Base-by-base conservation (phyloP, 305 asterid species). In the Euphrasia arctica region DNA sequence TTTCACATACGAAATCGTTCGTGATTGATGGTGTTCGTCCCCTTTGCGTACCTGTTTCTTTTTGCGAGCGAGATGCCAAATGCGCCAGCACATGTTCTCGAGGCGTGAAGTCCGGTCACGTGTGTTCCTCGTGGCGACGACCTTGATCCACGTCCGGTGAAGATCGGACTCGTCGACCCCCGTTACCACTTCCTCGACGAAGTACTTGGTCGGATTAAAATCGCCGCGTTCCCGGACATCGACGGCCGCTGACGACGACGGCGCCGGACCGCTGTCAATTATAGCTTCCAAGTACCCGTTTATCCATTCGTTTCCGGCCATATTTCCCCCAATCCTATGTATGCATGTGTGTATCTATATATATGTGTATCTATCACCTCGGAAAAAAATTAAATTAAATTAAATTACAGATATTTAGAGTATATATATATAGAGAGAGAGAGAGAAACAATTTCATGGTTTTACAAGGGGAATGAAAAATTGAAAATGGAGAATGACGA, bases 41-140 rank as follows among this genome's bases (percentile, higher is more conserved):
- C 36, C 36, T 32, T 4, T 5, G 54, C 18, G 27, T 18, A 87
- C 98, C 98, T 89, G 95, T 31, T 89, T 91, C 79, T 89, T 82
- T 66, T 82, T 89, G 63, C 98, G 87, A 10, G 98, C 77, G 62
- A 91, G 95, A 62, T 89, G 98, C 98, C 98, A 91, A 72, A 91
- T 89, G 13, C 98, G 86, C 98, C 98, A 91, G 74, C 97, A 91
- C 98, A 91, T 91, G 60, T 91, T 91, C 74, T 91, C 97, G 63
- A 91, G 89, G 67, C 98, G 76, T 14, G 91, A 82, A 31, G 85
- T 81, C 63, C 88, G 77, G 55, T 84, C 91, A 42, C 80, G 74
- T 0, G 95, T 83, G 51, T 89, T 87, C 64, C 97, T 78, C 0
- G 97, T 91, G 0, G 98, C 96, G 31, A 88, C 95, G 51, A 89